Evolutionary conservation across 345 rosid genomes (phyloP).

Genomic region (Lepidium africanum): DNA sequence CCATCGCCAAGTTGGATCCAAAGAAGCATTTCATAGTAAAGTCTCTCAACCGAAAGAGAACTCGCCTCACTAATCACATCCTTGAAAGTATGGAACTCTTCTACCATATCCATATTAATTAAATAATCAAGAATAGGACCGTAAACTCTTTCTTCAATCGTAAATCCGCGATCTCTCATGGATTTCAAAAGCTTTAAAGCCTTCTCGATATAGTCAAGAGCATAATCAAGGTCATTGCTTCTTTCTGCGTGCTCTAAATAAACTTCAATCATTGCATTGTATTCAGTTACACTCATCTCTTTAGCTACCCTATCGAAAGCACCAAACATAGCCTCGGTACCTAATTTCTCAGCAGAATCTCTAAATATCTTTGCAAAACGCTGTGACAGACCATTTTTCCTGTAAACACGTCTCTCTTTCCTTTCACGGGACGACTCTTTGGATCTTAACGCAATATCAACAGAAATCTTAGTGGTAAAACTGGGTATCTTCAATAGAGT

Average conservation of each 20-base stretch:
- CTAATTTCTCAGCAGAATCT: conserved; percentile 41
- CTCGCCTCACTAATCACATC: conserved; percentile 34
- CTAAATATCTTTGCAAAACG: conserved; percentile 34
- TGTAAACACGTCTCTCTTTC: conserved; percentile 48
- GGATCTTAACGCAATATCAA: conserved; percentile 16
- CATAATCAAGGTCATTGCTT: conserved; percentile 39
- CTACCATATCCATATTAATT: conserved; percentile 55
- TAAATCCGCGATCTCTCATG: conserved; percentile 74
- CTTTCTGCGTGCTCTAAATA: conserved; percentile 45
- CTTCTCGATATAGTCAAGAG: conserved; percentile 32
- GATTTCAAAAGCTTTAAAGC: conserved; percentile 37
- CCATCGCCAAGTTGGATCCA: conserved; percentile 40
- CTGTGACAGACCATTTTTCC: conserved; percentile 22
- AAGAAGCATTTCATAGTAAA: conserved; percentile 84
- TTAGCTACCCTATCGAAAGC: conserved; percentile 48
- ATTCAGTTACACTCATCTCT: conserved; percentile 60
- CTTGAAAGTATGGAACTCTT: conserved; percentile 45
- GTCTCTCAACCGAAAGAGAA: conserved; percentile 31
- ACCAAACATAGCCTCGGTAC: conserved; percentile 37
- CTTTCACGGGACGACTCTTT: conserved; percentile 52
- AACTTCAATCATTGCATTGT: conserved; percentile 43
- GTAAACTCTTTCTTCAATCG: conserved; percentile 46
- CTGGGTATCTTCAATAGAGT: conserved; percentile 36
- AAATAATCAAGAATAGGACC: conserved; percentile 62
- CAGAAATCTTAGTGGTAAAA: conserved; percentile 14